phyloP scores from a whole-genome alignment of 2,329 filamentous ascomycete species.

The Incumbomyces lentus region DNA sequence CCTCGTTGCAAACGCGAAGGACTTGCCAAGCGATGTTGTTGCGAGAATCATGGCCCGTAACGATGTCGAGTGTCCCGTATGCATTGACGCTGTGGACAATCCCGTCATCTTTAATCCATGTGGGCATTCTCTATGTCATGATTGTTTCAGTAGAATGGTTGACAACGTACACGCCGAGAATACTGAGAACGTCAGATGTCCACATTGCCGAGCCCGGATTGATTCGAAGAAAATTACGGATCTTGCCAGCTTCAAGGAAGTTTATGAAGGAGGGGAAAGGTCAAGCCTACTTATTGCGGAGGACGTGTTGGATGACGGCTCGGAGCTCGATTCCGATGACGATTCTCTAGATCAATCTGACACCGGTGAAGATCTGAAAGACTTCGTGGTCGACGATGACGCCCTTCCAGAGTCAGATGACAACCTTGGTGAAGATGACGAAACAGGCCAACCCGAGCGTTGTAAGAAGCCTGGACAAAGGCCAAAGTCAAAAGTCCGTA shows the following conservation, averaged over 20 bases:
- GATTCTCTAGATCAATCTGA: slow-evolving; percentile 24
- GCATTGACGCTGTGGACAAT: slow-evolving; percentile 64
- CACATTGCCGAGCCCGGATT: slow-evolving; percentile 60
- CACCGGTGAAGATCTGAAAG: slow-evolving; percentile 33
- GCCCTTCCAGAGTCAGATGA: slow-evolving; percentile 32
- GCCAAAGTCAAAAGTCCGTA: slow-evolving; percentile 7
- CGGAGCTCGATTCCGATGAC: slow-evolving; percentile 22
- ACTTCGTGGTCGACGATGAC: slow-evolving; percentile 47
- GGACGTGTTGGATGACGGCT: slow-evolving; percentile 24
- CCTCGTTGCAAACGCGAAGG: slow-evolving; percentile 52
- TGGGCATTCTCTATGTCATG: slow-evolving; percentile 67
- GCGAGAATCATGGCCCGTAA: slow-evolving; percentile 50
- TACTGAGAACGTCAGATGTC: slow-evolving; percentile 57
- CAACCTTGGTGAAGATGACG: slow-evolving; percentile 31
- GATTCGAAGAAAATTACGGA: slow-evolving; percentile 62
- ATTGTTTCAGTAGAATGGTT: slow-evolving; percentile 62
- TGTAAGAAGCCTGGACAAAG: slow-evolving; percentile 9
- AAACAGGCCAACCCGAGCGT: slow-evolving; percentile 23
- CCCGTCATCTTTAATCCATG: slow-evolving; percentile 73
- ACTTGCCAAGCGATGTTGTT: slow-evolving; percentile 51
- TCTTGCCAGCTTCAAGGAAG: slow-evolving; percentile 60
- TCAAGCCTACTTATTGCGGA: slow-evolving; percentile 22
- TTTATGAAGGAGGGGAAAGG: slow-evolving; percentile 41
- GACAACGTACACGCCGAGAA: slow-evolving; percentile 54
- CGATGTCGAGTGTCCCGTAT: slow-evolving; percentile 71